These are phyloP conservation scores for Amauroascus niger DNA, from an alignment of 2,329 filamentous ascomycete genomes.

Conservation along the genomic window DNA sequence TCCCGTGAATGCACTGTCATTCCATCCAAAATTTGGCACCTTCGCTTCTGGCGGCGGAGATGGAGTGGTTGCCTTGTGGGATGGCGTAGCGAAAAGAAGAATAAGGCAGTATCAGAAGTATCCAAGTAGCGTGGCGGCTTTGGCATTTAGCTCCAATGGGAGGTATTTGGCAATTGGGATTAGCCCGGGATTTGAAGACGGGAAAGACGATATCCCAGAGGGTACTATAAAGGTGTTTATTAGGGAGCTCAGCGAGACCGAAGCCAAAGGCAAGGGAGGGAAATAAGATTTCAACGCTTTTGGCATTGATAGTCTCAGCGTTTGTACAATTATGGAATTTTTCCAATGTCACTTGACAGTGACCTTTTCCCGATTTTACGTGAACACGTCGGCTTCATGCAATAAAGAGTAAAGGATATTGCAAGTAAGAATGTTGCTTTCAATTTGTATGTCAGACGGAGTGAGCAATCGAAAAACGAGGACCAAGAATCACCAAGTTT, in stretches of 20 bases:
- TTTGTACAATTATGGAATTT: too few relatives aligned
- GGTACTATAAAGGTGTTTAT: constrained; percentile 69
- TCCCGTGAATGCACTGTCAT: constrained; percentile 80
- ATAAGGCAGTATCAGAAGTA: constrained; percentile 85
- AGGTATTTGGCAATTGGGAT: constrained; percentile 68
- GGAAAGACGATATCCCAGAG: constrained; percentile 63
- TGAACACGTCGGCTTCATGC: too few relatives aligned
- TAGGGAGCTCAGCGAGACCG: constrained; percentile 72
- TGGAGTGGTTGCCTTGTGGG: constrained; percentile 86
- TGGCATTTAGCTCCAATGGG: constrained; percentile 69
- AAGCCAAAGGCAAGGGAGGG: constrained; percentile 74
- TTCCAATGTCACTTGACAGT: too few relatives aligned
- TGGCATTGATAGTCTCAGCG: not conserved
- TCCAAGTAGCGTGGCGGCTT: constrained; percentile 63
- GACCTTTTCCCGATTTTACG: too few relatives aligned
- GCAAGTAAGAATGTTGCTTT: too few relatives aligned
- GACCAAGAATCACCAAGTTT: too few relatives aligned
- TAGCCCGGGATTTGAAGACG: constrained; percentile 81
- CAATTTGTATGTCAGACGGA: too few relatives aligned
- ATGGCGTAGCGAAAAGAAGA: constrained; percentile 78
- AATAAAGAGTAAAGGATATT: too few relatives aligned
- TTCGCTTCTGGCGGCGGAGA: constrained; percentile 87
- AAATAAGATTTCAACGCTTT: constrained; percentile 41
- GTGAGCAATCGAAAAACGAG: too few relatives aligned
- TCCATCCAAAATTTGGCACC: constrained; percentile 71